Evolutionary conservation across 1,139 yeast genomes (phyloP).

Genomic region (Casaregolazyma lundiana): DNA sequence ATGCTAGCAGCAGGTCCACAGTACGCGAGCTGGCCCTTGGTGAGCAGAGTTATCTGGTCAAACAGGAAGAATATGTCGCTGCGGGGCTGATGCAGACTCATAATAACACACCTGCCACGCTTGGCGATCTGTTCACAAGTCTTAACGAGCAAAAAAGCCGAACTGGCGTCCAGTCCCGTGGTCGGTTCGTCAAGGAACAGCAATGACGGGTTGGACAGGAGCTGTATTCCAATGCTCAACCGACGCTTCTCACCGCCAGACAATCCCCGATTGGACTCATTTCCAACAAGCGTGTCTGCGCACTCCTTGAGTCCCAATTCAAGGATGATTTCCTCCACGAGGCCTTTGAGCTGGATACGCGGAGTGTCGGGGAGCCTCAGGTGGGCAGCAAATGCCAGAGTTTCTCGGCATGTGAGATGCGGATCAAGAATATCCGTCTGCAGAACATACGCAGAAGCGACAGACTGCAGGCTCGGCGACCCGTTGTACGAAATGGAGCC

Average conservation of each 20-base stretch:
- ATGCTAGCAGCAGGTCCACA: slow-evolving; percentile 50
- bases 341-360: slow-evolving; percentile 38
- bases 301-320: slow-evolving; percentile 62
- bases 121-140: slow-evolving; percentile 55
- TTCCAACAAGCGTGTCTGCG: slow-evolving; percentile 52
- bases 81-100: slow-evolving; percentile 83
- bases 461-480: slow-evolving; percentile 27
- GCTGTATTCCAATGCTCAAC: slow-evolving; percentile 71
- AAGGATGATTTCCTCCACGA: slow-evolving; percentile 56
- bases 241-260: slow-evolving; percentile 87
- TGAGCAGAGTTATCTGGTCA: slow-evolving; percentile 65
- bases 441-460: slow-evolving; percentile 63
- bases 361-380: slow-evolving; percentile 48
- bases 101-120: slow-evolving; percentile 64
- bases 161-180: slow-evolving; percentile 78
- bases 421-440: slow-evolving; percentile 76
- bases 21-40: slow-evolving; percentile 59
- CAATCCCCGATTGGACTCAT: slow-evolving; percentile 47
- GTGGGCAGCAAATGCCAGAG: slow-evolving; percentile 65
- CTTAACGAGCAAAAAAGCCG: slow-evolving; percentile 62
- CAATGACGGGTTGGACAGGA: slow-evolving; percentile 69
- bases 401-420: slow-evolving; percentile 66
- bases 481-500: slow-evolving; percentile 41
- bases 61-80: slow-evolving; percentile 67
- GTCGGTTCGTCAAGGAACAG: slow-evolving; percentile 86